Percentiles rank a stretch among this genome's conserved stretches.
Evolutionary conservation across 345 rosid genomes (phyloP).

Genomic region (Linum trigynum): DNA sequence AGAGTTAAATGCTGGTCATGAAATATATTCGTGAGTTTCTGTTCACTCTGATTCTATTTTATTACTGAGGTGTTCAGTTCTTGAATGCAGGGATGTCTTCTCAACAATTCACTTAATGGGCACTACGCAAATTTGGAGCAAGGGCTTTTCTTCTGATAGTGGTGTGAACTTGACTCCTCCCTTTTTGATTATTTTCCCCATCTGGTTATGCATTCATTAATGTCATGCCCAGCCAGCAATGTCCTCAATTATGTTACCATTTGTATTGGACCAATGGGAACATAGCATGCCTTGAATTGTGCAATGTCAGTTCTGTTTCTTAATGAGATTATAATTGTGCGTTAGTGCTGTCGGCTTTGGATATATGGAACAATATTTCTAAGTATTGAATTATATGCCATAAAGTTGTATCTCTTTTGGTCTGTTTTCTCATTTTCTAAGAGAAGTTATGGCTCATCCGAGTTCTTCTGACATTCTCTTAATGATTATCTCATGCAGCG

Average conservation of each 20-base stretch:
- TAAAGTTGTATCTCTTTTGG: not conserved
- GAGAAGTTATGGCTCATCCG: not conserved
- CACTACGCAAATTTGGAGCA: slow-evolving; percentile 36
- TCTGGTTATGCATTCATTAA: not conserved
- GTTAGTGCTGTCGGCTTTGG: not conserved
- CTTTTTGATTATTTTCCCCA: not conserved
- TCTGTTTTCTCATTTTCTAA: not conserved
- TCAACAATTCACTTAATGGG: slow-evolving; percentile 22
- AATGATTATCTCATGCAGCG: slow-evolving; percentile 21
- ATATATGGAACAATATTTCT: not conserved
- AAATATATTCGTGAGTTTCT: not conserved
- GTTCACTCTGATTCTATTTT: not conserved
- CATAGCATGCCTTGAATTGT: too few relatives aligned
- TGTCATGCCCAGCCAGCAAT: not conserved
- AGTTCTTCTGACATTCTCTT: not conserved
- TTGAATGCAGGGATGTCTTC: slow-evolving; percentile 26
- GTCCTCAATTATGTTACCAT: not conserved
- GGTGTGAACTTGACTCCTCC: slow-evolving; percentile 32
- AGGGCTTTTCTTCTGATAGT: slow-evolving; percentile 57
- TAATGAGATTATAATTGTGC: not conserved
- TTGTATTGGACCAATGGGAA: not conserved
- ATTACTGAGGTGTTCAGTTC: not conserved
- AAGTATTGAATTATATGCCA: not conserved
- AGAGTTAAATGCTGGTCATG: not conserved
- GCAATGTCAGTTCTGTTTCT: not conserved